Evolutionary conservation across 1,284 basidiomycete species (phyloP).

Genomic region (Ustilago loliicola): DNA sequence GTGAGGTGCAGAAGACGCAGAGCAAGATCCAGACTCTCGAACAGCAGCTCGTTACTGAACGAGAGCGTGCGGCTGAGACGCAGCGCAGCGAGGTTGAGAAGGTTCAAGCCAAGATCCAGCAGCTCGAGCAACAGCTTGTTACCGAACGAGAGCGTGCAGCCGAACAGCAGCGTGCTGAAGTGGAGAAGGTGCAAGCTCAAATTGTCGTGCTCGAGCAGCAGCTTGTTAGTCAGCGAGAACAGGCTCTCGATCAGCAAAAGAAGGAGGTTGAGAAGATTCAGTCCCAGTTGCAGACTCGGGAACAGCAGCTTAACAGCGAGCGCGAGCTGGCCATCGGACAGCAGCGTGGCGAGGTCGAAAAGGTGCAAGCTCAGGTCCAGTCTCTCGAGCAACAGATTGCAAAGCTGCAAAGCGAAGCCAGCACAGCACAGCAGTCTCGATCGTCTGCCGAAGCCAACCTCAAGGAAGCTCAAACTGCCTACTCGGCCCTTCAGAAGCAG

Average conservation of each 20-base stretch:
- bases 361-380: slow-evolving; percentile 11
- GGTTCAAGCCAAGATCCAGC: slow-evolving; percentile 5
- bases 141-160: slow-evolving; percentile 29
- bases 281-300: slow-evolving; percentile 20
- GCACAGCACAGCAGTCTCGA: slow-evolving; percentile 16
- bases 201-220: slow-evolving; percentile 26
- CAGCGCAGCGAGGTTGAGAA: slow-evolving; percentile 19
- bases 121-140: slow-evolving; percentile 25
- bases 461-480: slow-evolving; percentile 27
- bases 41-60: slow-evolving; percentile 29
- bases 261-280: slow-evolving; percentile 27
- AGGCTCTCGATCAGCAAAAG: slow-evolving; percentile 19
- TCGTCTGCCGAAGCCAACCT: slow-evolving; percentile 27
- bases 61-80: slow-evolving; percentile 18
- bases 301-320: slow-evolving; percentile 29
- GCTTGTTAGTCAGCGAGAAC: slow-evolving; percentile 21
- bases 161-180: slow-evolving; percentile 23
- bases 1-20: slow-evolving; percentile 25
- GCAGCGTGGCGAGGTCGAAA: slow-evolving; percentile 22
- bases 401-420: slow-evolving; percentile 12
- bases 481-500: slow-evolving; percentile 42
- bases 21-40: slow-evolving; percentile 18
- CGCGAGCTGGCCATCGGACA: slow-evolving; percentile 15
- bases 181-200: slow-evolving; percentile 18
- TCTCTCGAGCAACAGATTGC: slow-evolving; percentile 20